These are phyloP conservation scores for Russula lepida DNA, from an alignment of 768 basidiomycete species.

Conservation along the genomic window DNA sequence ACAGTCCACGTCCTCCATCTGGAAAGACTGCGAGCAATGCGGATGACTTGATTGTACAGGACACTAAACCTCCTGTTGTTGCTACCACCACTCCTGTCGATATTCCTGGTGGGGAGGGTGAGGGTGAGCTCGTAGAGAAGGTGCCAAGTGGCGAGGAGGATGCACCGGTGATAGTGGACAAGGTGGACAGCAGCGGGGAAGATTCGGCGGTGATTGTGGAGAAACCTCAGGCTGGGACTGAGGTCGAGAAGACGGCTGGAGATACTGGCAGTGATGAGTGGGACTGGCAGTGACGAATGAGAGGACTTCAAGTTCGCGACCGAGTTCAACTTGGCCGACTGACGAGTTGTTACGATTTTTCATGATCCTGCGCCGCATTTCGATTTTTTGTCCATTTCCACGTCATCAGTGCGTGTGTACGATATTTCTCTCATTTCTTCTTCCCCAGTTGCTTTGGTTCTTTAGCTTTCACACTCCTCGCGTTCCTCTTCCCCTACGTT, in stretches of 20 bases:
- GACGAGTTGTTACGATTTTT: neutral
- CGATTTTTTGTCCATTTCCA: neutral
- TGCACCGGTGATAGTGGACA: neutral
- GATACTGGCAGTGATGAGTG: neutral
- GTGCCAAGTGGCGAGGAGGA: conserved; percentile 3
- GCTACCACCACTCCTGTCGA: neutral
- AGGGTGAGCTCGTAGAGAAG: conserved; percentile 11
- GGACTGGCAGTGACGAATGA: neutral
- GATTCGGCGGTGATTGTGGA: neutral
- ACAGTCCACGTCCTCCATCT: neutral
- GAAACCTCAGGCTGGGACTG: neutral
- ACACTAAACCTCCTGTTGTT: neutral
- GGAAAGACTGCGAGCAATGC: neutral
- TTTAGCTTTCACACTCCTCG: neutral
- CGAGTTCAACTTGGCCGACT: no score
- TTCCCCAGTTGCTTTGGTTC: neutral
- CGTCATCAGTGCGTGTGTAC: neutral
- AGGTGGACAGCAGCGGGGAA: conserved; percentile 5
- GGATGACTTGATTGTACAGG: conserved; percentile 12
- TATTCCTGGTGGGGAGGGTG: conserved; percentile 7
- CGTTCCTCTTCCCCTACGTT: neutral
- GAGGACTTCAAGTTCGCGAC: neutral
- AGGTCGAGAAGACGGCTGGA: neutral
- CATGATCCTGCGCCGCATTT: neutral
- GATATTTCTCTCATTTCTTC: neutral